Conservation (phyloP, 768 basidiomycete species). For the Boletus pseudopeckii region DNA sequence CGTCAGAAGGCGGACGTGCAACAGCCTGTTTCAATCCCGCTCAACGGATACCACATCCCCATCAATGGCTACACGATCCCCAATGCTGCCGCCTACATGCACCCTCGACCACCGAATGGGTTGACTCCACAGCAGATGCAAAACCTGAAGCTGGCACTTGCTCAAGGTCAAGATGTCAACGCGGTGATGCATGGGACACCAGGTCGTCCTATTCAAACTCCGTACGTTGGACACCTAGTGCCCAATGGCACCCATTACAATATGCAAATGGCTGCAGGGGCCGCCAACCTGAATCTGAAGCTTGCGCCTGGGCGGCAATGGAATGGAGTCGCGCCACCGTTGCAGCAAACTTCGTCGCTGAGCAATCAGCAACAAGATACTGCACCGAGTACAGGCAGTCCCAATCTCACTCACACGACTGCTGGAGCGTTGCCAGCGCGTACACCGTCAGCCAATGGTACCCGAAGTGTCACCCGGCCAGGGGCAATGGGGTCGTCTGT, state of each 20-base stretch:
- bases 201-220: conserved; percentile 36
- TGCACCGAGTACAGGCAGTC: conserved; percentile 34
- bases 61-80: conserved; percentile 39
- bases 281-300: conserved; percentile 34
- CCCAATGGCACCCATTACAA: conserved; percentile 30
- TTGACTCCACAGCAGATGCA: conserved; percentile 60
- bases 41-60: conserved; percentile 49
- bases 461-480: conserved; percentile 40
- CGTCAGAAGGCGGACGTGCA: conserved; percentile 50
- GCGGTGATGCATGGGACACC: conserved; percentile 32
- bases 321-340: conserved; percentile 27
- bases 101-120: conserved; percentile 35
- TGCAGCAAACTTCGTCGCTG: conserved; percentile 24
- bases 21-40: conserved; percentile 38
- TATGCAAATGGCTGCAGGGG: conserved; percentile 23
- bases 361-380: conserved; percentile 22
- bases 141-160: conserved; percentile 54
- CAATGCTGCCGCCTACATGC: conserved; percentile 32
- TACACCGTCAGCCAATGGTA: conserved; percentile 56
- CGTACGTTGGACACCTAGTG: conserved; percentile 31
- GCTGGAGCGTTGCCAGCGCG: conserved; percentile 39
- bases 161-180: conserved; percentile 40
- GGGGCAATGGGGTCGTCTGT: conserved; percentile 19
- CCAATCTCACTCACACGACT: conserved; percentile 32
- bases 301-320: conserved; percentile 39